phyloP scores from a whole-genome alignment of 441 rosid species.

The Macaranga tanarius region DNA sequence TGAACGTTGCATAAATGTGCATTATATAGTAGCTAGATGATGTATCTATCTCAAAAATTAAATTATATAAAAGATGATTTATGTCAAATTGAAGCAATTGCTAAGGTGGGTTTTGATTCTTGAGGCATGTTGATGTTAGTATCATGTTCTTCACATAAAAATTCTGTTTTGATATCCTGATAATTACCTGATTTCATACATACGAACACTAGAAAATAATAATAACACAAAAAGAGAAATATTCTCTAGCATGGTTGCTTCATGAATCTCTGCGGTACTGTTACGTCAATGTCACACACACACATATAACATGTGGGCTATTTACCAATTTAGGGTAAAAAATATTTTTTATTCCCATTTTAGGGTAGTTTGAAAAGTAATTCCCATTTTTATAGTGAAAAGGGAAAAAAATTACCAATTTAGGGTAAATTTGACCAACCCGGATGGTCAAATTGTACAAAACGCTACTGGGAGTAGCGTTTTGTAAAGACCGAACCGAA shows the following conservation, averaged over 20 bases:
- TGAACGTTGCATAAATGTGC: conserved; percentile 7
- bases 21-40: conserved; percentile 7
- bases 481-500: too few species aligned
- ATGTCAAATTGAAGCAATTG: background rate
- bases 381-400: too few species aligned
- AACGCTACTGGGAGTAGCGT: too few species aligned
- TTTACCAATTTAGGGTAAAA: too few species aligned
- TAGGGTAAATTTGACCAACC: too few species aligned
- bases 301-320: too few species aligned
- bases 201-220: background rate
- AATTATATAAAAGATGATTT: background rate
- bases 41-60: background rate
- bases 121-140: conserved; percentile 27
- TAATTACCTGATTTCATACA: too few species aligned
- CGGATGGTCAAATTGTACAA: too few species aligned
- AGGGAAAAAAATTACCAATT: too few species aligned
- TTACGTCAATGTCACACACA: too few species aligned
- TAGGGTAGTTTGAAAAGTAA: too few species aligned
- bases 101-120: conserved; percentile 6
- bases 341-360: too few species aligned
- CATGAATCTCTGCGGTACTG: background rate
- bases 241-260: conserved; percentile 16
- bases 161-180: conserved; percentile 10
- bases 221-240: background rate
- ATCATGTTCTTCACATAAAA: conserved; percentile 34